Base-by-base conservation (phyloP, 768 basidiomycete genomes). In the Pisolithus orientalis region DNA sequence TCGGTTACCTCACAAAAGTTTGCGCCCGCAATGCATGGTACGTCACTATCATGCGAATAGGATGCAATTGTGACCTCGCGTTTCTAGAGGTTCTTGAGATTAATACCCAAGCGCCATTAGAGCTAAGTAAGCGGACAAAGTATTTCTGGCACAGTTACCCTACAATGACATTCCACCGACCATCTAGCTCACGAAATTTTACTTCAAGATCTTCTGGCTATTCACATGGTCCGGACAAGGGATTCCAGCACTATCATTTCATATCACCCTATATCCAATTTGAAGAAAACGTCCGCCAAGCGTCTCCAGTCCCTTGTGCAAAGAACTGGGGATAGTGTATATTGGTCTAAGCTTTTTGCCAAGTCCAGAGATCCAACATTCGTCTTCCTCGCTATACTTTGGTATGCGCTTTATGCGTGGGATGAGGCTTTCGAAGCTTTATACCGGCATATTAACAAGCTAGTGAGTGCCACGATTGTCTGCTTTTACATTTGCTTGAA, bases 401-500 rank as follows among this genome's bases (percentile, higher is more conserved):
- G 79, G 80, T 76, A 78, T 55, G 74, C 75, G 3, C 58, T 79
- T 6, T 80, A 80, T 58, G 72, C 76, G 1, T 80, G 80, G 78
- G 80, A 80, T 48, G 79, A 82, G 61, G 66, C 75, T 1, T 63
- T 79, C 28, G 78, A 80, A 56, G 60, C 65, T n/a, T 54, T 80
- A 37, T 77, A 77, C 54, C 52, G 57, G 13, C 77, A 80, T 55
- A 74, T 80, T 27, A 39, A 43, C 31, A 28, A 31, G 45, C 17
- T 53, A 32, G 47, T 54, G 9, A 17, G 32, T 24, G 7, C 14
- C 13, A 13, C 24, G 5, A 5, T 24, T 13, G 29, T 13, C 27
- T 50, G n/a, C 28, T 24, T 6, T 25, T 21, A 24, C 21, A 21
- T 39, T 25, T 14, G 21, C 13, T 7, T 56, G 29, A 7, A 43